phyloP scores from a whole-genome alignment of 345 rosid species.

The Salix caprea region DNA sequence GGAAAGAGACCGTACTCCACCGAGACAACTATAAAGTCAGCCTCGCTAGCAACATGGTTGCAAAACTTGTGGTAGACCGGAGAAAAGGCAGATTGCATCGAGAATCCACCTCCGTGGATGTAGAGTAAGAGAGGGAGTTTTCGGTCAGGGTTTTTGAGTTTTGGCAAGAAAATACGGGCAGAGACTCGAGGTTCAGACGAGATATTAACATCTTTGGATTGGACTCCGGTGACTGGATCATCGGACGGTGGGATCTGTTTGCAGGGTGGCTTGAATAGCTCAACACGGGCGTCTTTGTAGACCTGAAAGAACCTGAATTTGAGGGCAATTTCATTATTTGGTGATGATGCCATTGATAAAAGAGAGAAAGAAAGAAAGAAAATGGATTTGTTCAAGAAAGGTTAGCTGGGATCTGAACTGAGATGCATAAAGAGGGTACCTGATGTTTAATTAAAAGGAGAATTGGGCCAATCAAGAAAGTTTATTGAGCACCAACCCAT shows the following conservation, averaged over 20 bases:
- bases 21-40: conserved; percentile 29
- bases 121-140: conserved; percentile 35
- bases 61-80: conserved; percentile 25
- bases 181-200: conserved; percentile 27
- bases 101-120: conserved; percentile 48
- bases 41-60: conserved; percentile 18
- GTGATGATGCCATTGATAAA: neutral
- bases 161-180: conserved; percentile 41
- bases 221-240: conserved; percentile 20
- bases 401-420: neutral
- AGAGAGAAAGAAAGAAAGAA: neutral
- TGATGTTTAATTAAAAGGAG: no score
- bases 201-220: conserved; percentile 30
- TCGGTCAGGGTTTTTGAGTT: conserved; percentile 3
- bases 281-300: conserved; percentile 23
- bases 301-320: conserved; percentile 25
- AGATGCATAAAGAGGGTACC: no score
- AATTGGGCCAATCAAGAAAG: no score
- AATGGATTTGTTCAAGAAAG: neutral
- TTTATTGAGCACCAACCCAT: no score
- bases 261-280: neutral
- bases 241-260: conserved; percentile 2
- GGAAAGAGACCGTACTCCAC: conserved; percentile 46
- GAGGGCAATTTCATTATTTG: neutral
- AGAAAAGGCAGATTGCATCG: conserved; percentile 31